Percentiles rank a stretch among this genome's conserved stretches.
phyloP scores from a whole-genome alignment of 2,329 filamentous ascomycete genomes.

The Samsoniella hepiali region DNA sequence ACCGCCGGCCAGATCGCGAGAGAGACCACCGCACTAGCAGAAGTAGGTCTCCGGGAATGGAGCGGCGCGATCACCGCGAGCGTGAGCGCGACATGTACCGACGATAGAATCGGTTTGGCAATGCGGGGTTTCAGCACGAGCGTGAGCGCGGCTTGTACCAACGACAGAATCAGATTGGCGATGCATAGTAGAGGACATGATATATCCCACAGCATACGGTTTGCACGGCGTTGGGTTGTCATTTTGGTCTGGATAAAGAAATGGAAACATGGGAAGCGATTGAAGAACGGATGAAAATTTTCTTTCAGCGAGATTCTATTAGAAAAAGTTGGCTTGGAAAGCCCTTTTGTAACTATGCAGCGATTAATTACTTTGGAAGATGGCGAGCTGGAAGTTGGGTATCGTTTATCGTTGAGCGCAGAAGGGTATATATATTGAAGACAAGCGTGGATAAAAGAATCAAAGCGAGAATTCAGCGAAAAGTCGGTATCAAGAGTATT shows the following conservation, averaged over 20 bases:
- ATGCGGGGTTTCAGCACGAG: constrained; percentile 18
- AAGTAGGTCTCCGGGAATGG: constrained; percentile 16
- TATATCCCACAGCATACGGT: background rate
- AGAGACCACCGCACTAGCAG: constrained; percentile 32
- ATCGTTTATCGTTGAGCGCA: background rate
- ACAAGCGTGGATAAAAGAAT: background rate
- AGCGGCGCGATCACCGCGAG: constrained; percentile 25
- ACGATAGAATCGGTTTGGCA: constrained; percentile 4
- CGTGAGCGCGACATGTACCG: constrained; percentile 26
- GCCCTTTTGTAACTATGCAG: constrained; percentile 5
- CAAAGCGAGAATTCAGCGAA: background rate
- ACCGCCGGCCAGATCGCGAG: constrained; percentile 31
- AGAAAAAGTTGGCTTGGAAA: background rate
- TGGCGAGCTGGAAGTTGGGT: background rate
- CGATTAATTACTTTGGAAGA: background rate
- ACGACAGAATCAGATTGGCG: background rate
- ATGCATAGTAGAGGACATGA: background rate
- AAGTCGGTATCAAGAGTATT: background rate
- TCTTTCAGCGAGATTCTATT: background rate
- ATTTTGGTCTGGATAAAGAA: constrained; percentile 1
- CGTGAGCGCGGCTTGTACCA: constrained; percentile 25
- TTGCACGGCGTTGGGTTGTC: constrained; percentile 7
- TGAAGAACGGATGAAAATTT: background rate
- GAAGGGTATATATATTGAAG: background rate
- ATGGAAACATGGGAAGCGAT: background rate